Conservation (phyloP, 2,329 filamentous ascomycete species). For the Penicillium sp. region DNA sequence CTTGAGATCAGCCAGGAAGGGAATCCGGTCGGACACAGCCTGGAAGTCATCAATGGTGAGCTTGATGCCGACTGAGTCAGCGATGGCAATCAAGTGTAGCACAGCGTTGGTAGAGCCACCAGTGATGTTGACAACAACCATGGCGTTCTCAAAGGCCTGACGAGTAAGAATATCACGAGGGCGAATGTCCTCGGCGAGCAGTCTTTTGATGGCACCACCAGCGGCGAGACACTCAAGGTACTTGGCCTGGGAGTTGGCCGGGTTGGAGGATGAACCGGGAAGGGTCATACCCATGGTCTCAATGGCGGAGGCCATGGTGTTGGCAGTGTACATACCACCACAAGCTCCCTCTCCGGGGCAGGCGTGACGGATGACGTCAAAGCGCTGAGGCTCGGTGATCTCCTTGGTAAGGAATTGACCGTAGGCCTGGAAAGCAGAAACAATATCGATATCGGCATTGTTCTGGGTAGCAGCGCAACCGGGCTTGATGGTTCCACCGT, state of each 20-base stretch:
- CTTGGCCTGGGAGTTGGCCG: conserved; percentile 71
- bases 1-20: conserved; percentile 79
- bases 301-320: conserved; percentile 73
- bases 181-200: conserved; percentile 72
- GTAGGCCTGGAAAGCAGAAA: conserved; percentile 97
- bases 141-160: conserved; percentile 79
- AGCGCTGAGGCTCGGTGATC: conserved; percentile 85
- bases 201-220: conserved; percentile 69
- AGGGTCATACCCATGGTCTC: conserved; percentile 74
- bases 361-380: conserved; percentile 90
- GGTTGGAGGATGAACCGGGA: conserved; percentile 77
- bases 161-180: conserved; percentile 77
- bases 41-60: conserved; percentile 86
- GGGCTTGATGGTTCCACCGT: conserved; percentile 89
- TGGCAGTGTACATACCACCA: conserved; percentile 80
- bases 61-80: conserved; percentile 75
- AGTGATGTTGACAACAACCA: conserved; percentile 77
- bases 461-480: conserved; percentile 76
- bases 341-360: conserved; percentile 82
- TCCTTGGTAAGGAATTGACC: conserved; percentile 90
- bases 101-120: conserved; percentile 85
- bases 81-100: conserved; percentile 79
- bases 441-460: conserved; percentile 79
- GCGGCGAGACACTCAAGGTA: conserved; percentile 68
- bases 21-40: conserved; percentile 71